A percentile compares a stretch with the other conserved stretches of the same genome.
Evolutionary conservation across 1,284 basidiomycete genomes (phyloP).

Genomic region (Coniferiporia sulphurascens): DNA sequence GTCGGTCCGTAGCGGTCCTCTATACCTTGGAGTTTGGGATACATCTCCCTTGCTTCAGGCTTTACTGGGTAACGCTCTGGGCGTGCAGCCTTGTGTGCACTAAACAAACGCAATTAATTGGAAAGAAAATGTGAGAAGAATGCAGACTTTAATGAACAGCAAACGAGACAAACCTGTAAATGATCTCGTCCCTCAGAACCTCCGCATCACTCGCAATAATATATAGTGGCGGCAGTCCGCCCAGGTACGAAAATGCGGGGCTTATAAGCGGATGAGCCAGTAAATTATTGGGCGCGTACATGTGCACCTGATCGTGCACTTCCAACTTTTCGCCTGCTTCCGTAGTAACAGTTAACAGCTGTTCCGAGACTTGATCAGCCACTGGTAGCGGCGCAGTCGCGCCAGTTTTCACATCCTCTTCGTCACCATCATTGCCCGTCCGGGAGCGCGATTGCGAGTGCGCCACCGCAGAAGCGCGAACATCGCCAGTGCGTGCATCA

Average conservation of each 20-base stretch:
- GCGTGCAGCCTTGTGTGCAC: conserved; percentile 89
- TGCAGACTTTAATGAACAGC: neutral
- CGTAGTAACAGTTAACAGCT: conserved; percentile 41
- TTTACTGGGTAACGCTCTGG: conserved; percentile 71
- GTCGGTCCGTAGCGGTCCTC: conserved; percentile 66
- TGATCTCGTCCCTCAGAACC: conserved; percentile 88
- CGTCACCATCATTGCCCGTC: neutral
- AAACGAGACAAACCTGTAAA: conserved; percentile 65
- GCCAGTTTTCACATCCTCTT: conserved; percentile 31
- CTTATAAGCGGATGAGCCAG: conserved; percentile 85
- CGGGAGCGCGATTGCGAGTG: neutral
- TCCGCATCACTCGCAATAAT: conserved; percentile 89
- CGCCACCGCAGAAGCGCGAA: conserved; percentile 8
- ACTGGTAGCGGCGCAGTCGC: conserved; percentile 41
- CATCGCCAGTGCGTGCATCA: conserved; percentile 11
- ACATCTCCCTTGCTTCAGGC: conserved; percentile 54
- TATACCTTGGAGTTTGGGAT: conserved; percentile 64
- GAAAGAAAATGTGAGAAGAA: neutral
- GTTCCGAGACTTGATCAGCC: conserved; percentile 28
- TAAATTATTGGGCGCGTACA: conserved; percentile 86
- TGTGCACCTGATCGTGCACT: conserved; percentile 74
- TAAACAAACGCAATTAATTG: conserved; percentile 30
- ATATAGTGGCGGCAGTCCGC: conserved; percentile 85
- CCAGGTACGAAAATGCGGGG: conserved; percentile 79
- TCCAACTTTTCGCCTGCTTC: conserved; percentile 47